phyloP scores from a whole-genome alignment of 805 yeast genomes.

The Teunomyces gatunensis region DNA sequence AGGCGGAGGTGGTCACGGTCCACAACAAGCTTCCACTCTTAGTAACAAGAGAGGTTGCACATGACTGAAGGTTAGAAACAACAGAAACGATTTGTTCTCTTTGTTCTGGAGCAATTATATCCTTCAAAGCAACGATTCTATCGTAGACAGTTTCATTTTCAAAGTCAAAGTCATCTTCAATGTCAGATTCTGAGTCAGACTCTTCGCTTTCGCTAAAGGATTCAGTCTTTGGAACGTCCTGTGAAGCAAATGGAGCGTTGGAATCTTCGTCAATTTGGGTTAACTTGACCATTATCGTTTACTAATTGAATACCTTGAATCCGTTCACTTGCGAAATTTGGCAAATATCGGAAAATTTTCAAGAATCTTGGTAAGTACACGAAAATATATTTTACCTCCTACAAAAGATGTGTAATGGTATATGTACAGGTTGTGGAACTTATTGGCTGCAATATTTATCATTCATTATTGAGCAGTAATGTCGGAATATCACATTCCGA shows the following conservation, averaged over 20 bases:
- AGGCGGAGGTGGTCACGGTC: constrained; percentile 78
- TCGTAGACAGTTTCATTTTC: constrained; percentile 83
- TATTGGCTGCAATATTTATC: not conserved
- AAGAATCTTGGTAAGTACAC: constrained; percentile 4
- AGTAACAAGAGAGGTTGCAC: constrained; percentile 44
- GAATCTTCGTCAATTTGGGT: constrained; percentile 67
- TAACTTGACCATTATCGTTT: constrained; percentile 63
- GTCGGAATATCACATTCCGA: constrained; percentile 19
- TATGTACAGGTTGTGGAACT: not conserved
- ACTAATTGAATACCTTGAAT: constrained; percentile 6
- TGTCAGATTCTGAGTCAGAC: constrained; percentile 47
- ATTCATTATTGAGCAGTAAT: constrained; percentile 15
- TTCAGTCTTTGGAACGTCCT: constrained; percentile 33
- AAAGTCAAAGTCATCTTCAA: constrained; percentile 68
- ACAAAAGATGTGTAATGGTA: not conserved
- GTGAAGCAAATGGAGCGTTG: constrained; percentile 35
- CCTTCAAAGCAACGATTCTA: constrained; percentile 87
- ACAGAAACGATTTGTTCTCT: constrained; percentile 50
- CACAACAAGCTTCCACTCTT: constrained; percentile 78
- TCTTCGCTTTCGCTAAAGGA: constrained; percentile 34
- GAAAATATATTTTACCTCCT: not conserved
- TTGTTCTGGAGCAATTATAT: constrained; percentile 85
- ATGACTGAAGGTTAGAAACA: constrained; percentile 20
- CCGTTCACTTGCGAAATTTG: not conserved
- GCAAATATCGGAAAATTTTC: constrained; percentile 1